Conservation (phyloP, 176 grass and related monocot species). For the Saccharum spontaneum region DNA sequence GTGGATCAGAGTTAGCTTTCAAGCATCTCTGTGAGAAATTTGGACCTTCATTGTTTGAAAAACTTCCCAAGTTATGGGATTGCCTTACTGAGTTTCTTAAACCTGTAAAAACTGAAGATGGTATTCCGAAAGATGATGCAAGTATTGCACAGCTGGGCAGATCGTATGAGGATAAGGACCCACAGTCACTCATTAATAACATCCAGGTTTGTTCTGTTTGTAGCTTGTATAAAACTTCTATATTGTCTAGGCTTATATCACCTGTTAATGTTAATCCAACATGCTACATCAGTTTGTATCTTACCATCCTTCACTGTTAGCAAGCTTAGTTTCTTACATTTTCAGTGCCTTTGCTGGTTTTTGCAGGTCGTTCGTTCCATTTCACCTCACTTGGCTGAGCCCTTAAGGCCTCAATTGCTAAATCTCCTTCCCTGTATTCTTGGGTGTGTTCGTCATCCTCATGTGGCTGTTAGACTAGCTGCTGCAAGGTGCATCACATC, state of each 20-base stretch:
- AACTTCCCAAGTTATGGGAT: slow-evolving; percentile 94
- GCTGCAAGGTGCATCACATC: slow-evolving; percentile 93
- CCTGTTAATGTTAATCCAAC: not conserved
- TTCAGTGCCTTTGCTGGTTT: slow-evolving; percentile 18
- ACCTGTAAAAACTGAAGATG: slow-evolving; percentile 54
- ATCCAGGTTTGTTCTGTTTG: slow-evolving; percentile 74
- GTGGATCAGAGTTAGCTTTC: slow-evolving; percentile 87
- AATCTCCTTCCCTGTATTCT: slow-evolving; percentile 88
- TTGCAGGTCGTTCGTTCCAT: slow-evolving; percentile 81
- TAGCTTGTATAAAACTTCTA: slow-evolving; percentile 13
- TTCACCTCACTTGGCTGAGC: slow-evolving; percentile 64
- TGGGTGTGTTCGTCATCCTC: slow-evolving; percentile 72
- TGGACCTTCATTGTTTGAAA: slow-evolving; percentile 79
- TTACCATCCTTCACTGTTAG: not conserved
- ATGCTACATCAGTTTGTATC: not conserved
- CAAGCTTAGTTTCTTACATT: not conserved
- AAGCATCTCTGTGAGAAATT: slow-evolving; percentile 95
- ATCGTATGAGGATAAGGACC: slow-evolving; percentile 80
- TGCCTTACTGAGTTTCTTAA: slow-evolving; percentile 88
- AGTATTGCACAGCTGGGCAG: slow-evolving; percentile 60
- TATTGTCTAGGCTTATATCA: slow-evolving; percentile 3
- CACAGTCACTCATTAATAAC: slow-evolving; percentile 92
- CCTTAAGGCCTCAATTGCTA: slow-evolving; percentile 75
- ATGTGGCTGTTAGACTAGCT: slow-evolving; percentile 98
- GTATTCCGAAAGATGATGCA: slow-evolving; percentile 49